Base-by-base conservation (phyloP, 257 asterid species). In the Cinchona pubescens region DNA sequence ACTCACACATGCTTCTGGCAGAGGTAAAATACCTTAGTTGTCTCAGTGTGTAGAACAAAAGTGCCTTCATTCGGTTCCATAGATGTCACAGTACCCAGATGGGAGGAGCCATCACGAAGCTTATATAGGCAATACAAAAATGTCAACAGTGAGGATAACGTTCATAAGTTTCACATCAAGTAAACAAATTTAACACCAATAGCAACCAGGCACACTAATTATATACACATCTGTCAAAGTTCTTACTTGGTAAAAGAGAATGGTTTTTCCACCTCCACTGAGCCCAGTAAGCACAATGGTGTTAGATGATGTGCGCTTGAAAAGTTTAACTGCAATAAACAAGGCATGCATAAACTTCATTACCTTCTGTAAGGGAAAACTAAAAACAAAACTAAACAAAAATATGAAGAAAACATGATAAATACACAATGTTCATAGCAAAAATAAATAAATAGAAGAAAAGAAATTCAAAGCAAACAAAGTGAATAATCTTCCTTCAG, bases 21-120 rank as follows among this genome's bases (percentile, higher is more conserved):
- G n/a, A 68, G 49, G 65, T 2, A 19, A 18, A 81, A 68, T 86
- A 92, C 96, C 93, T 90, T 90, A 66, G 79, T 79, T 48, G 67
- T 78, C 81, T 94, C 95, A 23, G 96, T 89, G 83, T 87, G 90
- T 67, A 94, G 83, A 19, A 87, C 61, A 70, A 90, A 92, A 72
- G 87, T 85, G 73, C 81, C 97, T 79, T 86, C 91, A 73, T 92
- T 92, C 62, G 96, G 97, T 73, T 94, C 95, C 97, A 90, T 88
- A 40, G 97, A 94, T 40, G 96, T 94, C 79, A 94, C 97, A 64
- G 95, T 88, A 78, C 97, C 96, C 83, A 78, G 90, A 83, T 92
- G 98, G 35, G 91, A 80, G 67, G 97, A 88, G 37, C 97, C 97
- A 85, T 94, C 97, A 74, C 85, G 93, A 79, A 94, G 97, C 97